Percentiles rank a stretch among this genome's conserved stretches.
Conservation (phyloP, 2,329 filamentous ascomycete genomes). For the Colletotrichum magnum region DNA sequence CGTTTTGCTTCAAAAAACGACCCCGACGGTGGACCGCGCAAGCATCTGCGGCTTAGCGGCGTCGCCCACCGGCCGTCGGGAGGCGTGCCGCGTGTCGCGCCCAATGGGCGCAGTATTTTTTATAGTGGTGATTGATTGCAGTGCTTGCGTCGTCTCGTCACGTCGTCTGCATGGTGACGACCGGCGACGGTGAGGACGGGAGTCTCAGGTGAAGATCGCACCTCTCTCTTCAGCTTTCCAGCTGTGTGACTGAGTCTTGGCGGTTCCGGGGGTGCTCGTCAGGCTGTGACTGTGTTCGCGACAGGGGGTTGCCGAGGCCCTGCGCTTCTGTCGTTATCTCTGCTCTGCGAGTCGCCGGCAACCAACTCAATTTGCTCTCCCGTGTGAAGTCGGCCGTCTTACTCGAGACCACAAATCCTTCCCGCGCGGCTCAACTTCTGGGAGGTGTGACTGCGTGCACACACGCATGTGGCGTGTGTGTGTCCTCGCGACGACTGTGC, state of each 20-base stretch:
- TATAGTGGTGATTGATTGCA: constrained; percentile 16
- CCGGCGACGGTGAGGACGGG: constrained; percentile 12
- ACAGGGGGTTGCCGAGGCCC: no score
- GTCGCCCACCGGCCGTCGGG: neutral
- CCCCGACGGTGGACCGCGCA: constrained; percentile 23
- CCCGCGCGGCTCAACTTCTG: neutral
- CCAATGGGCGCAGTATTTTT: constrained; percentile 7
- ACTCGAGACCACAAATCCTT: neutral
- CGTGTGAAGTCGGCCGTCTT: neutral
- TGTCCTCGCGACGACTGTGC: no score
- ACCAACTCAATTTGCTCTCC: neutral
- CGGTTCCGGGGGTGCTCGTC: neutral
- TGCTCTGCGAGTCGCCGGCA: neutral
- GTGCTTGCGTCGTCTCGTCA: no score
- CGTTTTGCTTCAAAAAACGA: constrained; percentile 23
- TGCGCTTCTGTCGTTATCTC: neutral
- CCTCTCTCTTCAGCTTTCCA: neutral
- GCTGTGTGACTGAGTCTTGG: neutral
- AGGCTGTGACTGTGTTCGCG: no score
- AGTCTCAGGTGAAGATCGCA: constrained; percentile 25
- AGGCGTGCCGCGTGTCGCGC: neutral
- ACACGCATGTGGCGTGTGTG: no score
- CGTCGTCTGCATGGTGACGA: constrained; percentile 15
- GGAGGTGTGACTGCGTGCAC: neutral
- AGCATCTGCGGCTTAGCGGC: constrained; percentile 31